Percentiles rank a stretch among this genome's conserved stretches.
These are phyloP conservation scores for Simmondsia chinensis DNA, from an alignment of 148 eudicot genomes.

Conservation along the genomic window DNA sequence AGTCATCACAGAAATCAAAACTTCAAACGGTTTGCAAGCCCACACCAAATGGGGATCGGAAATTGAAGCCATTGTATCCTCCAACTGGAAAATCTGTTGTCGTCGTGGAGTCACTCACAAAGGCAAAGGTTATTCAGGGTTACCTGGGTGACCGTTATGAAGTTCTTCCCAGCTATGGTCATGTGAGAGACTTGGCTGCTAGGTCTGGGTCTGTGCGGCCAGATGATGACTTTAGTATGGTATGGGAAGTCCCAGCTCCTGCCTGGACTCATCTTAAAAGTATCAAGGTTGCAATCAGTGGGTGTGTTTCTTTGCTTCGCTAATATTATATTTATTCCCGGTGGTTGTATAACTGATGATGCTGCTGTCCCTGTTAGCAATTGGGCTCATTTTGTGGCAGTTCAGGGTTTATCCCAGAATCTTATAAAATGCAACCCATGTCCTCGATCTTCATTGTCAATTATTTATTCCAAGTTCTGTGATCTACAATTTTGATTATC, in stretches of 20 bases:
- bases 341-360: too few species aligned
- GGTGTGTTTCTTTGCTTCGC: constrained; percentile 46
- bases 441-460: too few species aligned
- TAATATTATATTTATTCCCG: too few species aligned
- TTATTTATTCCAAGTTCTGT: neutral
- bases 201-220: constrained; percentile 95
- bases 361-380: too few species aligned
- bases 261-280: constrained; percentile 96
- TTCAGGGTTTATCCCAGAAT: too few species aligned
- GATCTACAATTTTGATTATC: too few species aligned
- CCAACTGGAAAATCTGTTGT: constrained; percentile 73
- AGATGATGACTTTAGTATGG: constrained; percentile 93
- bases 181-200: constrained; percentile 95
- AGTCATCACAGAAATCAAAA: constrained; percentile 16
- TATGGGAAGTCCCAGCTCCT: constrained; percentile 96
- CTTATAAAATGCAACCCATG: too few species aligned
- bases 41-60: constrained; percentile 37
- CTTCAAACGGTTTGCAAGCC: constrained; percentile 19
- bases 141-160: constrained; percentile 95
- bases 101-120: constrained; percentile 86
- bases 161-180: constrained; percentile 96
- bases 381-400: too few species aligned
- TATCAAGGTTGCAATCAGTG: constrained; percentile 79
- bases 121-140: constrained; percentile 96
- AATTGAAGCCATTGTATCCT: constrained; percentile 52